phyloP scores from a whole-genome alignment of 2,329 filamentous ascomycete species.

The Xylaria sp. region DNA sequence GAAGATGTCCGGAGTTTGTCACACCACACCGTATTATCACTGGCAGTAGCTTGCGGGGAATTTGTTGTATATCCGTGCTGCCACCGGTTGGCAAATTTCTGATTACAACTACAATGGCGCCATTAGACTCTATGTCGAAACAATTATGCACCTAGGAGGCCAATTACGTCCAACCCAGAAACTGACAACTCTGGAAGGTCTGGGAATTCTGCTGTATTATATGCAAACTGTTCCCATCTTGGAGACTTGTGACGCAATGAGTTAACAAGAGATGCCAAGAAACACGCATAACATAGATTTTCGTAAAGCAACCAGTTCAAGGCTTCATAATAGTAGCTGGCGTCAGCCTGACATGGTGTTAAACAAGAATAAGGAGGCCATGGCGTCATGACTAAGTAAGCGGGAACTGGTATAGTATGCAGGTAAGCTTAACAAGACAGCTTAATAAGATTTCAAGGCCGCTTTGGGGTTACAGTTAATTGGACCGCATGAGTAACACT shows the following conservation, averaged over 20 bases:
- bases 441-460: not conserved
- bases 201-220: not conserved
- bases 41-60: not conserved
- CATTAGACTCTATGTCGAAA: not conserved
- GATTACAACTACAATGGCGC: not conserved
- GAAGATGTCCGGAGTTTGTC: not conserved
- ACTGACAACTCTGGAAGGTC: not conserved
- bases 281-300: not conserved
- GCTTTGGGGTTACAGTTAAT: not conserved
- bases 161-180: not conserved
- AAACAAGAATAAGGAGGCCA: not conserved
- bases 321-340: not conserved
- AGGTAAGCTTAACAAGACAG: not conserved
- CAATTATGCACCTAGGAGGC: not conserved
- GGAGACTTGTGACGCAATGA: not conserved
- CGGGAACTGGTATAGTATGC: not conserved
- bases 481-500: not conserved
- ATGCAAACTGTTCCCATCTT: not conserved
- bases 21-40: not conserved
- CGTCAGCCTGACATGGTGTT: not conserved
- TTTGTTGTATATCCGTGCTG: not conserved
- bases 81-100: not conserved
- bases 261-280: not conserved
- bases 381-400: not conserved
- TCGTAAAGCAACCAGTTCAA: not conserved